Evolutionary conservation across 257 asterid genomes (phyloP).

Genomic region (Solanum sitiens): DNA sequence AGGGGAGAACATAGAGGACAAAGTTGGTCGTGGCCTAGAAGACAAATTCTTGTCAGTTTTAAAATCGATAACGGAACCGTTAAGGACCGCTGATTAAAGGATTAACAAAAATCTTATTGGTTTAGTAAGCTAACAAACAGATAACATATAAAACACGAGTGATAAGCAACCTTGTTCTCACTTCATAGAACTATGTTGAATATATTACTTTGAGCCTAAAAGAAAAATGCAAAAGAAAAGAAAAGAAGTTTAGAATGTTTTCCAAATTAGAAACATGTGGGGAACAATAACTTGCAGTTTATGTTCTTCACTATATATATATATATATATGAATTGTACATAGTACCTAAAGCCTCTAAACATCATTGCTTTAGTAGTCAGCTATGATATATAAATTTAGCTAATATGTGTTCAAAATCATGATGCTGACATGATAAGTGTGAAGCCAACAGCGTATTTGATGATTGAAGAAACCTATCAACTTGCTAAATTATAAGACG

Average conservation of each 20-base stretch:
- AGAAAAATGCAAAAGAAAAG: neutral
- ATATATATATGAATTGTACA: neutral
- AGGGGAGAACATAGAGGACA: neutral
- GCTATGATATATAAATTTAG: neutral
- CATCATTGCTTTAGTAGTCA: neutral
- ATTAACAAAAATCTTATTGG: neutral
- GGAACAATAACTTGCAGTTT: neutral
- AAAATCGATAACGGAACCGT: neutral
- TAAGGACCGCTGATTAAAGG: neutral
- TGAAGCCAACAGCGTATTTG: neutral
- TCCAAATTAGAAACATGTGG: neutral
- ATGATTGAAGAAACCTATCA: neutral
- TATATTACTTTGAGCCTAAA: neutral
- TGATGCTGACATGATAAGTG: neutral
- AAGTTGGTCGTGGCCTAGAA: neutral
- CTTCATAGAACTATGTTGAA: neutral
- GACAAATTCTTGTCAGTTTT: neutral
- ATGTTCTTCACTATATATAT: neutral
- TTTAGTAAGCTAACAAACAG: neutral
- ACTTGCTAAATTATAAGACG: neutral
- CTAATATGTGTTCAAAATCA: neutral
- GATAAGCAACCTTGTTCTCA: neutral
- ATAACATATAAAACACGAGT: neutral
- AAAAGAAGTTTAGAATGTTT: neutral
- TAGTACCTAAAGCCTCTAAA: neutral